Conservation (phyloP, 1,139 yeast genomes). For the Saccharomyces hybrid region DNA sequence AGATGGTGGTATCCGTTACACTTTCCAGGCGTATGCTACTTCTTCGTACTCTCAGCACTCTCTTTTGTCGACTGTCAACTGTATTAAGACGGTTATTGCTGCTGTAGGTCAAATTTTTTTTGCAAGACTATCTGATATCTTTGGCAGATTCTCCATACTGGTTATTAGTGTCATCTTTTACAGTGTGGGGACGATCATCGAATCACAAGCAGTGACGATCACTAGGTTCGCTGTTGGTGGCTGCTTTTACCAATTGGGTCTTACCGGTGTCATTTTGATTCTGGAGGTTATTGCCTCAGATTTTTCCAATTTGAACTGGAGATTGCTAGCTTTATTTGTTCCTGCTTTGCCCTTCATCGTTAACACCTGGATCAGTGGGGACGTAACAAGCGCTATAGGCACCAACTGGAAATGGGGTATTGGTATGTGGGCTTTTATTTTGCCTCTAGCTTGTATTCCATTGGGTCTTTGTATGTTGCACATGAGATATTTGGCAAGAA, state of each 20-base stretch:
- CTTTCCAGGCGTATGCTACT: slow-evolving; percentile 48
- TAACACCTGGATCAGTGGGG: slow-evolving; percentile 65
- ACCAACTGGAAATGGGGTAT: slow-evolving; percentile 57
- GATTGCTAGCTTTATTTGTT: slow-evolving; percentile 50
- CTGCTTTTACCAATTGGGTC: slow-evolving; percentile 60
- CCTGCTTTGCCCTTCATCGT: slow-evolving; percentile 64
- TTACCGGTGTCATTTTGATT: slow-evolving; percentile 49
- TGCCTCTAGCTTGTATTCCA: slow-evolving; percentile 56
- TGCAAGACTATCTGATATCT: slow-evolving; percentile 59
- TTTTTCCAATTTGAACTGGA: slow-evolving; percentile 58
- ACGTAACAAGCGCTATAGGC: slow-evolving; percentile 37
- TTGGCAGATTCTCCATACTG: slow-evolving; percentile 55
- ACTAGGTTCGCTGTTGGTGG: slow-evolving; percentile 63
- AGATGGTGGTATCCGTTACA: slow-evolving; percentile 45
- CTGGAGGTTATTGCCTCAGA: slow-evolving; percentile 55
- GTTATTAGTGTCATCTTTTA: slow-evolving; percentile 49
- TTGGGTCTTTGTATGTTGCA: slow-evolving; percentile 43
- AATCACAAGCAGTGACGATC: slow-evolving; percentile 53
- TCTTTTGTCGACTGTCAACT: slow-evolving; percentile 53
- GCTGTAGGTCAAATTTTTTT: slow-evolving; percentile 66
- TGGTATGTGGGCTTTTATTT: slow-evolving; percentile 68
- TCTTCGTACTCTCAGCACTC: slow-evolving; percentile 49
- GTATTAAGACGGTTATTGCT: slow-evolving; percentile 53
- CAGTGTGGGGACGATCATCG: slow-evolving; percentile 58
- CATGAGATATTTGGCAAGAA: slow-evolving; percentile 46